Conservation (phyloP, 1,139 yeast genomes). For the Debaryomyces psychrophilus region DNA sequence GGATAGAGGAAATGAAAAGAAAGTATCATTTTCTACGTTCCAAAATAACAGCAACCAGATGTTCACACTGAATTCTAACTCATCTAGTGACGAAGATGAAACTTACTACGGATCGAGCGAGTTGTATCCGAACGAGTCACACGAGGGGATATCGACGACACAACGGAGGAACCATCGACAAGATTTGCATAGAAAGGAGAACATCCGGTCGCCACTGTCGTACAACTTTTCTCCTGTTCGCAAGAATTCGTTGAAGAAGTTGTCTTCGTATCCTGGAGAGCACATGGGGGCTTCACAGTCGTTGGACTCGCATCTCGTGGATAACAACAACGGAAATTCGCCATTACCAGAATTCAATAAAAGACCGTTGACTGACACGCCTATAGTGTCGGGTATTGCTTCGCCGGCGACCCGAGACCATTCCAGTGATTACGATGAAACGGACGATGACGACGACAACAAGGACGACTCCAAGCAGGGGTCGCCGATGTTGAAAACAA, state of each 20-base stretch:
- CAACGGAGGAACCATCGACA: background rate
- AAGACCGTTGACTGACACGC: constrained; percentile 74
- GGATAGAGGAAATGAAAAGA: constrained; percentile 9
- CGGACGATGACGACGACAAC: constrained; percentile 17
- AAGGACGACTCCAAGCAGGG: constrained; percentile 14
- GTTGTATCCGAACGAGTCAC: constrained; percentile 5
- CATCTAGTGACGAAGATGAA: constrained; percentile 15
- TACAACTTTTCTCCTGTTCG: constrained; percentile 6
- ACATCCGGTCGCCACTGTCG: constrained; percentile 11
- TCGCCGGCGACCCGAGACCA: constrained; percentile 52
- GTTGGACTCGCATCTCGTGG: constrained; percentile 30
- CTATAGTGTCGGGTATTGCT: constrained; percentile 56
- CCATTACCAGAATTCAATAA: constrained; percentile 63
- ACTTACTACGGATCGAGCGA: constrained; percentile 5
- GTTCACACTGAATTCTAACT: constrained; percentile 12
- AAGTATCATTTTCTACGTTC: constrained; percentile 12
- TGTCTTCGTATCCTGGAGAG: constrained; percentile 24
- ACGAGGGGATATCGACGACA: constrained; percentile 1
- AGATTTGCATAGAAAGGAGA: background rate
- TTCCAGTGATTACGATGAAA: constrained; percentile 34
- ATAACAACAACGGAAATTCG: constrained; percentile 16
- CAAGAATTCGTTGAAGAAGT: constrained; percentile 14
- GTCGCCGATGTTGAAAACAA: constrained; percentile 26
- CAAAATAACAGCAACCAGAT: constrained; percentile 11
- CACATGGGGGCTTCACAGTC: constrained; percentile 29